A percentile compares a stretch with the other conserved stretches of the same genome.
Evolutionary conservation across 2,329 filamentous ascomycete species (phyloP).

Genomic region (Cryphonectria carpinicola): DNA sequence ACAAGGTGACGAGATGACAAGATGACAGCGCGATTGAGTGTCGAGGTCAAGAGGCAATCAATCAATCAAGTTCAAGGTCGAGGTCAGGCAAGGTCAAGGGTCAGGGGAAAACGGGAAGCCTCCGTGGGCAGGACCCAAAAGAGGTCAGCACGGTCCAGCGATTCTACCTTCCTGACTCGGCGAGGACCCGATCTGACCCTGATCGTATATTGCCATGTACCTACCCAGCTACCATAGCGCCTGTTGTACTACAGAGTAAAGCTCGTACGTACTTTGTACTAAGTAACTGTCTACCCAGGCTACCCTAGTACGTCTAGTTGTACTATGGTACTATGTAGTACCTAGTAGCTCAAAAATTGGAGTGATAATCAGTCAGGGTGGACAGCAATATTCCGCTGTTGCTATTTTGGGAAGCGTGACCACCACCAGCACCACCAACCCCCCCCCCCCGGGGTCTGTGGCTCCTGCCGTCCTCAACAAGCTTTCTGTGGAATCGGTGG

Average conservation of each 20-base stretch:
- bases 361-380: background rate
- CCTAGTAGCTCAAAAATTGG: background rate
- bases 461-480: conserved; percentile 12
- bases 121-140: background rate
- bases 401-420: conserved; percentile 6
- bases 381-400: conserved; percentile 7
- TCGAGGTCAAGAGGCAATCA: background rate
- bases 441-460: background rate
- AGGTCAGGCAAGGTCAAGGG: background rate
- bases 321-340: conserved; percentile 3
- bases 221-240: background rate
- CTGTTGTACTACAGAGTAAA: no score
- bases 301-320: background rate
- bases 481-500: conserved; percentile 9
- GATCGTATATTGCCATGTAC: background rate
- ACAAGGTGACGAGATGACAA: background rate
- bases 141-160: conserved; percentile 5
- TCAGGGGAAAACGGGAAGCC: conserved; percentile 2
- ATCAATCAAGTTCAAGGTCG: background rate
- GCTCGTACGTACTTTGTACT: no score
- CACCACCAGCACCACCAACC: background rate
- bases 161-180: conserved; percentile 13
- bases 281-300: background rate
- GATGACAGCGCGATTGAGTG: background rate
- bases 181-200: conserved; percentile 4